Percentiles rank a stretch among this genome's conserved stretches.
Conservation (phyloP, 1,139 yeast genomes). For the Debaryomyces sp. region DNA sequence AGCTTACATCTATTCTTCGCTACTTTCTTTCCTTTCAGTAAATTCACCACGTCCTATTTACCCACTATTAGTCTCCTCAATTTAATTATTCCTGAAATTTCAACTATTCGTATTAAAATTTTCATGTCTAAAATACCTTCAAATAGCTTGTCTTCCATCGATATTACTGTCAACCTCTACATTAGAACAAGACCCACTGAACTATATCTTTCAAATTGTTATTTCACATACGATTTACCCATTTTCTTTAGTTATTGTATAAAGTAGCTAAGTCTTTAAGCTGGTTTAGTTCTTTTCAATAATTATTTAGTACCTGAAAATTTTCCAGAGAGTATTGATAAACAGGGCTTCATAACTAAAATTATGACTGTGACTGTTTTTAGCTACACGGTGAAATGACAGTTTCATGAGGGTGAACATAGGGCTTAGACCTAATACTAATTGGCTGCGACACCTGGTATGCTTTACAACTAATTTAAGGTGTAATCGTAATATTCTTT, state of each 20-base stretch:
- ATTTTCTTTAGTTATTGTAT: slow-evolving; percentile 31
- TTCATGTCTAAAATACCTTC: neutral
- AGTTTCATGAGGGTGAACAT: neutral
- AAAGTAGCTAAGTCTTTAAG: slow-evolving; percentile 2
- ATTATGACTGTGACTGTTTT: neutral
- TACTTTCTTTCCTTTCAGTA: neutral
- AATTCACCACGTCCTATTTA: neutral
- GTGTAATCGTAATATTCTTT: neutral
- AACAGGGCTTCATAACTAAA: slow-evolving; percentile 6
- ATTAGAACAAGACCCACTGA: neutral
- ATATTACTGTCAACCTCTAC: neutral
- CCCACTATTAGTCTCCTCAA: neutral
- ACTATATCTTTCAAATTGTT: neutral
- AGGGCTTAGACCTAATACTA: neutral
- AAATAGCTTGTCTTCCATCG: neutral
- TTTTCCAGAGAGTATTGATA: slow-evolving; percentile 3
- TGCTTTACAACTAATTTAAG: neutral
- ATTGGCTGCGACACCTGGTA: neutral
- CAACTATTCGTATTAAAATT: neutral
- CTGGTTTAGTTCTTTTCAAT: slow-evolving; percentile 1
- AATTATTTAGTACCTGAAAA: slow-evolving; percentile 9
- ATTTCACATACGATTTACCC: slow-evolving; percentile 75
- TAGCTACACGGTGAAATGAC: neutral
- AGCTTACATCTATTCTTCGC: neutral
- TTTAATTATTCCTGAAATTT: neutral